Evolutionary conservation across 2,329 filamentous ascomycete species (phyloP).

Genomic region (Cercospora sp.): DNA sequence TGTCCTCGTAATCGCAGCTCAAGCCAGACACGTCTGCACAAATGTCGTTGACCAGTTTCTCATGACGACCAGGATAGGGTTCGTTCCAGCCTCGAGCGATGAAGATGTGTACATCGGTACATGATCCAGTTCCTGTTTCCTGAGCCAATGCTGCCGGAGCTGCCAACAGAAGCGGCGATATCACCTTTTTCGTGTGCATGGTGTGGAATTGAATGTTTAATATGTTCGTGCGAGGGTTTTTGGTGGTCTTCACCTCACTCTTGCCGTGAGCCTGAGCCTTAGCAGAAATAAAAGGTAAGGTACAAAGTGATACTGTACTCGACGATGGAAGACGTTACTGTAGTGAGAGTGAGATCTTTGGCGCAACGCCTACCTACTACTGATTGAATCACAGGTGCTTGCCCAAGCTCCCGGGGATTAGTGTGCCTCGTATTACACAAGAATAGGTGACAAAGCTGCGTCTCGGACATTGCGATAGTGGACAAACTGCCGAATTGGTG

Average conservation of each 20-base stretch:
- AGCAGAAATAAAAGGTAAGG: background rate
- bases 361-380: background rate
- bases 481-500: background rate
- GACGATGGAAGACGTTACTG: background rate
- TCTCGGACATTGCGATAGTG: conserved; percentile 1
- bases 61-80: conserved; percentile 25
- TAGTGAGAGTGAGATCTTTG: background rate
- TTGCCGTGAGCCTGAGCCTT: background rate
- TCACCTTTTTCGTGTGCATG: background rate
- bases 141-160: conserved; percentile 16
- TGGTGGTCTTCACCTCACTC: background rate
- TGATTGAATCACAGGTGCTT: background rate
- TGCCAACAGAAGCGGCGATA: conserved; percentile 22
- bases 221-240: background rate
- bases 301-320: background rate
- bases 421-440: background rate
- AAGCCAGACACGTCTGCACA: conserved; percentile 22
- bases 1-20: conserved; percentile 30
- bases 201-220: background rate
- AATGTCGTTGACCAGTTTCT: conserved; percentile 26
- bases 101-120: conserved; percentile 30
- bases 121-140: conserved; percentile 23
- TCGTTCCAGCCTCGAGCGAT: conserved; percentile 30
- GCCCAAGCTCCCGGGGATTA: background rate
- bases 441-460: background rate